These are phyloP conservation scores for Diaporthe citriasiana DNA, from an alignment of 2,329 filamentous ascomycete species.

Conservation along the genomic window DNA sequence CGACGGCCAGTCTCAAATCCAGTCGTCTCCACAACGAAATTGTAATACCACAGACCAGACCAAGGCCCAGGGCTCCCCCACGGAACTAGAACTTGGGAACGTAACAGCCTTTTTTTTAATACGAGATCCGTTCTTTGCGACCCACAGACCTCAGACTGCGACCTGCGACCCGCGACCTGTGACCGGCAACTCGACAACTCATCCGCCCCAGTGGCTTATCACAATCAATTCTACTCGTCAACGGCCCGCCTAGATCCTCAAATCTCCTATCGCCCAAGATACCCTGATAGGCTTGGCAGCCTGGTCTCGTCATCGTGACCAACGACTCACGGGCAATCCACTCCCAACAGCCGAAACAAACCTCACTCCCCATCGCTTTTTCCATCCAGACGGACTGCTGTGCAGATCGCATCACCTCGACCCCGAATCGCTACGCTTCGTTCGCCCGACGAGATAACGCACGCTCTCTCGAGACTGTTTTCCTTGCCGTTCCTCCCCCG, in stretches of 20 bases:
- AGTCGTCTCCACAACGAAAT: constrained; percentile 8
- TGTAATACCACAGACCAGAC: constrained; percentile 22
- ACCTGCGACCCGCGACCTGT: constrained; percentile 29
- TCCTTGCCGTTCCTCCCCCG: neutral
- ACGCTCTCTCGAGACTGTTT: constrained; percentile 7
- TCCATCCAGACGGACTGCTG: constrained; percentile 24
- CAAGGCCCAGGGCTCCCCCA: constrained; percentile 23
- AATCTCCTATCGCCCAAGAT: constrained; percentile 20
- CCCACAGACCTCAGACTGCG: constrained; percentile 39
- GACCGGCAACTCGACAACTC: constrained; percentile 27
- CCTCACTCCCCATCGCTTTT: neutral
- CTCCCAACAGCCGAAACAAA: neutral
- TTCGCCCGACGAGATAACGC: constrained; percentile 9
- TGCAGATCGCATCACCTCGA: constrained; percentile 39
- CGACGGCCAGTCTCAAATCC: neutral
- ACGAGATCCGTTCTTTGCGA: constrained; percentile 34
- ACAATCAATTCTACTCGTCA: constrained; percentile 30
- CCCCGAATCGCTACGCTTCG: constrained; percentile 10
- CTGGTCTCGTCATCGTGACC: constrained; percentile 10
- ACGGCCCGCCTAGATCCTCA: constrained; percentile 32
- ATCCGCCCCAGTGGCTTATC: constrained; percentile 33
- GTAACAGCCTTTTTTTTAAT: constrained; percentile 32
- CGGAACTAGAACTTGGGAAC: constrained; percentile 27
- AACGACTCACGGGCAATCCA: neutral
- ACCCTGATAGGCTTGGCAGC: constrained; percentile 13